Evolutionary conservation across 306 rosid genomes (phyloP), one percentile per base, ranked within the genome.

Genomic region (Benincasa hispida): DNA sequence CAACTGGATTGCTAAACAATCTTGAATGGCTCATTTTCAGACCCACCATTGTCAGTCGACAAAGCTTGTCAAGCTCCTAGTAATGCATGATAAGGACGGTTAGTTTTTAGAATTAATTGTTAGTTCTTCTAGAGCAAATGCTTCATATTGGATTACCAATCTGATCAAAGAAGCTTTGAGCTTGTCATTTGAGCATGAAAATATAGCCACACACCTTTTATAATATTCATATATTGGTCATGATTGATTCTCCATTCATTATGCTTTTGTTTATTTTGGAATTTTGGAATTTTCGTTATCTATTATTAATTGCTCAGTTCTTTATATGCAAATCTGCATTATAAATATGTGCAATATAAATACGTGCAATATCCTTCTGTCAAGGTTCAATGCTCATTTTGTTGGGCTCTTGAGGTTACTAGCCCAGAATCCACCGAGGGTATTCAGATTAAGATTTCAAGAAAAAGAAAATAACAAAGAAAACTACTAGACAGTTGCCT

Each of bases 1-100:
- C 96, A 61, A 93, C 13, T 83, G 86, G 91, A 42, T 91, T 58
- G 84, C 97, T 42, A 66, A 79, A 25, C 87, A 50, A 85, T 90
- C 81, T 84, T 90, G 76, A 59, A 82, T 72, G 93, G 90, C 17
- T 81, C 87, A 32, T 81, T 85, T 19, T 93, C 96, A 75, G 85
- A 90, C 4, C 92, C 98, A 30, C 88, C 92, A n/a, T 72, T 91
- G 81, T 72, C 96, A 50, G 66, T 87, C 68, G 76, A 74, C 41
- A 80, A 90, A 39, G 89, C 96, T 76, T 93, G 96, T 83, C 74
- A 61, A 12, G 62, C 58, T 76, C 59, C 59, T 47, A 27, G 58
- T 30, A 24, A 56, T 37, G 78, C 1, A 13, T 77, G 76, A 80
- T 10, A 74, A 74, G 5, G 47, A 30, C 6, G 10, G 25, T 22